A percentile compares a stretch with the other conserved stretches of the same genome.
Conservation (phyloP, 768 basidiomycete species). For the Leccinum longicurvipes region DNA sequence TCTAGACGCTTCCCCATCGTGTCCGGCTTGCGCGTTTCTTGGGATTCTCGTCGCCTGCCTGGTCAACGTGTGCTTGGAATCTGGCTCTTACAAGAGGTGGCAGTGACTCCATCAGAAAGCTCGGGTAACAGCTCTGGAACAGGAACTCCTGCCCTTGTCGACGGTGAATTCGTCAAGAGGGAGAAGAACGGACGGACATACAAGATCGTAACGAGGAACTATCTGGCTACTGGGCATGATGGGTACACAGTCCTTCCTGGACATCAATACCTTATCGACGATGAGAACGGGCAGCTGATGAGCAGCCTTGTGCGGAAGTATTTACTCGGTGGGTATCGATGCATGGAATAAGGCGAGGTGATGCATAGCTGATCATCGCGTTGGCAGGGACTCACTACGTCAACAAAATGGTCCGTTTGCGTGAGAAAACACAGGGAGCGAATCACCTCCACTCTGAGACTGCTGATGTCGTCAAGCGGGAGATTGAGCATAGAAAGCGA, state of each 20-base stretch:
- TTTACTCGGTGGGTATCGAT: slow-evolving; percentile 57
- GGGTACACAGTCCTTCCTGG: slow-evolving; percentile 71
- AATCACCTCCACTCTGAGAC: slow-evolving; percentile 44
- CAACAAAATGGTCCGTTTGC: slow-evolving; percentile 52
- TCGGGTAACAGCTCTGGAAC: slow-evolving; percentile 19
- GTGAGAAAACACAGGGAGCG: slow-evolving; percentile 23
- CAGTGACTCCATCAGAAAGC: slow-evolving; percentile 18
- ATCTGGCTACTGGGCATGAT: slow-evolving; percentile 82
- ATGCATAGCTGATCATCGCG: slow-evolving; percentile 8
- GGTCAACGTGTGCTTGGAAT: slow-evolving; percentile 73
- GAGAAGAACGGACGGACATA: slow-evolving; percentile 57
- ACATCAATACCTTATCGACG: slow-evolving; percentile 69
- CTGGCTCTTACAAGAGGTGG: slow-evolving; percentile 48
- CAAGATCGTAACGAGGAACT: slow-evolving; percentile 81
- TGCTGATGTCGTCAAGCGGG: slow-evolving; percentile 42
- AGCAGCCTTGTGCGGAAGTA: slow-evolving; percentile 80
- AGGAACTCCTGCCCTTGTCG: slow-evolving; percentile 35
- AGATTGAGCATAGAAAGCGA: slow-evolving; percentile 39
- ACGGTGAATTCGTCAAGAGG: slow-evolving; percentile 53
- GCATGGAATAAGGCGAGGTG: not conserved
- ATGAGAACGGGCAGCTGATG: slow-evolving; percentile 78
- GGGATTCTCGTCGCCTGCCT: slow-evolving; percentile 77
- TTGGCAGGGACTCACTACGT: slow-evolving; percentile 68
- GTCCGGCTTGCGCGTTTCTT: slow-evolving; percentile 78
- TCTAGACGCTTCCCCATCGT: slow-evolving; percentile 83